Base-by-base conservation (phyloP, 495 filamentous ascomycete genomes). In the Astrocystis sublimbata region DNA sequence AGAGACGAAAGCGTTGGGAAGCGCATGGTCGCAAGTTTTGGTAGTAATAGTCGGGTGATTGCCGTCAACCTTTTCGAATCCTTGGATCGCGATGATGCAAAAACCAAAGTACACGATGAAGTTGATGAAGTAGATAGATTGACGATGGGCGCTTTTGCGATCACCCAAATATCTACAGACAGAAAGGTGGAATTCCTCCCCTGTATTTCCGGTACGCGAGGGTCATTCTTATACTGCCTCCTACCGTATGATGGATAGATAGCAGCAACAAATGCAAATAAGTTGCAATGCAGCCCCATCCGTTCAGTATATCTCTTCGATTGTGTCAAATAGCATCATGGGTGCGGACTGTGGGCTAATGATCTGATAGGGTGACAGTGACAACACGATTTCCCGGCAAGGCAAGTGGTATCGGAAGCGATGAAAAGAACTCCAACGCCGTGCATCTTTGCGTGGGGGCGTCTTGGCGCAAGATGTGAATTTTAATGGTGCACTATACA, bases 301-400 rank as follows among this genome's bases (percentile, higher is more conserved):
- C 55, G 12, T 28, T 47, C 38, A 6, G 26, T 23, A 19, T 12
- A 15, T 35, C 17, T 51, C 17, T 10, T 30, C 0, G 6, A 61
- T 61, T 36, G 31, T 55, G 59, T 40, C 51, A 62, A 53, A 56
- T 55, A 62, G 60, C 60, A 62, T 62, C 60, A 62, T 55, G 30
- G 21, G 24, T 17, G 38, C 45, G 3, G 47, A 2, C 24, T 7
- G 46, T 61, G 6, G 49, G 21, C 24, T 24, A 45, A 19, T 7
- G n/a, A 43, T 46, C 13, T 49, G 51, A 56, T 56, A 40, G 51
- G 51, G 30, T 26, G 40, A 21, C 15, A 19, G 10, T 54, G 30
- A n/a, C 51, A 45, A 30, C 51, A n/a, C 9, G 26, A 17, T 49
- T 62, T 62, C 60, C 60, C 41, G 30, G 24, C 60, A 62, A 56